Base-by-base conservation (phyloP, 192 early-diverging fungal genomes). In the Irineochytrium annulatum region DNA sequence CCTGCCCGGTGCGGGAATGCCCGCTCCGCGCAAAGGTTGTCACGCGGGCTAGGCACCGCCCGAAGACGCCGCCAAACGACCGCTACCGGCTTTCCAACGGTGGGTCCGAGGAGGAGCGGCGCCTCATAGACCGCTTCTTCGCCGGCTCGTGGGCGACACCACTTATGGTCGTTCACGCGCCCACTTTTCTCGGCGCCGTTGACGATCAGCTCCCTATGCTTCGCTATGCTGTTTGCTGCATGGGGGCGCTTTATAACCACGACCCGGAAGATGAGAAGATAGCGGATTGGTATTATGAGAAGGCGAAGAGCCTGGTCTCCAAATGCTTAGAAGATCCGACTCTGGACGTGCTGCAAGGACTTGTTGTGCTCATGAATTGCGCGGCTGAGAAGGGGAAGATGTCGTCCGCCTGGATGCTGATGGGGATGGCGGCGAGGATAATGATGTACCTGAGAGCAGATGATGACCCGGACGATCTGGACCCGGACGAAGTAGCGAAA, bases 201-300 rank as follows among this genome's bases (percentile, higher is more conserved):
- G n/a, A n/a, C n/a, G n/a, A n/a, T n/a, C n/a, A n/a, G n/a, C n/a
- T n/a, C n/a, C n/a, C n/a, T n/a, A n/a, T n/a, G n/a, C n/a, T n/a
- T n/a, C n/a, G n/a, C 13, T 49, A 49, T 49, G 46, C 46, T 49
- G 46, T 49, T 24, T 49, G 46, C 46, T 49, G 17, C 6, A 49
- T 49, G 46, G 46, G 46, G 13, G 8, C 46, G 5, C 26, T 22
- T 22, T 6, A 22, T 8, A 6, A 49, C 11, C 13, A 49, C 6
- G 5, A 24, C 5, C 46, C 46, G 22, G 11, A 49, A 22, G 13
- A 8, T 24, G 13, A 8, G 26, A 49, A 49, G 22, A 24, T 49
- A 20, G 13, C 46, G 6, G 26, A 8, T 22, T 49, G 46, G 46
- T 49, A 49, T 49, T 49, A 49, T 24, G 8, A 49, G 5, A 49